Evolutionary conservation across 2,329 filamentous ascomycete species (phyloP), one percentile per base, ranked within the genome.

Genomic region (Botryotinia convoluta): DNA sequence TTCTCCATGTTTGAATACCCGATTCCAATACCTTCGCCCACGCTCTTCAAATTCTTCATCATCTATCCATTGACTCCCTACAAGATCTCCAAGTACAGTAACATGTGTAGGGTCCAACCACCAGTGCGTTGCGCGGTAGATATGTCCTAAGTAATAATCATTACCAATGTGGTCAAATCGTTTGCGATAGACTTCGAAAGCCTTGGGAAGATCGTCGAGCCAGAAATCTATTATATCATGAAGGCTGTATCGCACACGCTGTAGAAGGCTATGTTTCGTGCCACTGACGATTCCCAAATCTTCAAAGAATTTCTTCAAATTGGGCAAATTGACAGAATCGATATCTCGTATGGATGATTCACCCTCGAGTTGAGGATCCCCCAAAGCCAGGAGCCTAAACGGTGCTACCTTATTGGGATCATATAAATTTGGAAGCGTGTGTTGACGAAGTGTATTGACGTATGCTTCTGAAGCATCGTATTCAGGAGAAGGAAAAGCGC

Each of bases 41-140:
- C 96, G 88, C 74, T 85, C 85, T 74, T 89, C 87, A 80, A 99
- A 99, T 82, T 99, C 96, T 44, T 87, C 88, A 80, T 97, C 91
- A 69, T 88, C 88, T 75, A 99, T 92, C 96, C 96, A 99, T 82
- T 99, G 96, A 79, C 94, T 97, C 16, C 96, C 96, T 16, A 99
- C 85, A 74, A 99, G 85, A 81, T 99, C 96, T 4, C 96, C 96
- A 6, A 99, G 86, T 0, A 98, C 94, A 0, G 92, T 90, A 32
- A 96, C 89, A 81, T 99, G 96, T 0, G 93, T 97, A 14, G 96
- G 96, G 26, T 86, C 84, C 0, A 92, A 89, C 91, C 93, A 97
- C 93, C 94, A 97, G 77, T 89, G 87, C 68, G 97, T 83, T 0
- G 90, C 92, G 26, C 93, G 89, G 83, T 97, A 98, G 74, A 98